Conservation (phyloP, 345 rosid genomes). For the Rhodomyrtus tomentosa region DNA sequence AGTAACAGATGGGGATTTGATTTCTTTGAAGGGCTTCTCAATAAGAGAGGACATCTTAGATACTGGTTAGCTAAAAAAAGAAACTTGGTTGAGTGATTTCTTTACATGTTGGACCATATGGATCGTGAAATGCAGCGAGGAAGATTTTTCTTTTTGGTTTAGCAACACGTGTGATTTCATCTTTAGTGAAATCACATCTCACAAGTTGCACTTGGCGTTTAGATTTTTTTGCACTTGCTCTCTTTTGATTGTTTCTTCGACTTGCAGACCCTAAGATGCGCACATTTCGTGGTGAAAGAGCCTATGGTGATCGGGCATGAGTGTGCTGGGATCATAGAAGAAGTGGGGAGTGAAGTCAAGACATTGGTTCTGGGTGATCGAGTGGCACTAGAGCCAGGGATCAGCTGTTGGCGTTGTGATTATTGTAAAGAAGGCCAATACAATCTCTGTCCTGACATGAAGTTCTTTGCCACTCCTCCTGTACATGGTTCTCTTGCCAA, state of each 20-base stretch:
- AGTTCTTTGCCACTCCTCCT: conserved; percentile 90
- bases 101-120: not conserved
- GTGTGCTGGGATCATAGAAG: conserved; percentile 85
- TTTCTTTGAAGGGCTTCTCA: not conserved
- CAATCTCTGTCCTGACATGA: conserved; percentile 91
- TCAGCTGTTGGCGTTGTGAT: conserved; percentile 74
- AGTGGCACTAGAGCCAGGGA: conserved; percentile 88
- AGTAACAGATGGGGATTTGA: not conserved
- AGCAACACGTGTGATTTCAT: not conserved
- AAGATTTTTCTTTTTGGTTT: not conserved
- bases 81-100: not conserved
- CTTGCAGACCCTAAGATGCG: conserved; percentile 60
- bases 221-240: not conserved
- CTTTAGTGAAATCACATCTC: not conserved
- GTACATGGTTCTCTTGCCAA: conserved; percentile 86
- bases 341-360: conserved; percentile 69
- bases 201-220: not conserved
- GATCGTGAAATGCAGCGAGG: not conserved
- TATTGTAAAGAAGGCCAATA: conserved; percentile 70
- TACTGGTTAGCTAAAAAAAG: not conserved
- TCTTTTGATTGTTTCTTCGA: not conserved
- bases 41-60: not conserved
- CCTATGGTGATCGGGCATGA: conserved; percentile 98
- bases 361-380: conserved; percentile 60
- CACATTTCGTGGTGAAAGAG: conserved; percentile 72